Evolutionary conservation across 73 alveolate species (phyloP).

Genomic region (Effrenium voratum): DNA sequence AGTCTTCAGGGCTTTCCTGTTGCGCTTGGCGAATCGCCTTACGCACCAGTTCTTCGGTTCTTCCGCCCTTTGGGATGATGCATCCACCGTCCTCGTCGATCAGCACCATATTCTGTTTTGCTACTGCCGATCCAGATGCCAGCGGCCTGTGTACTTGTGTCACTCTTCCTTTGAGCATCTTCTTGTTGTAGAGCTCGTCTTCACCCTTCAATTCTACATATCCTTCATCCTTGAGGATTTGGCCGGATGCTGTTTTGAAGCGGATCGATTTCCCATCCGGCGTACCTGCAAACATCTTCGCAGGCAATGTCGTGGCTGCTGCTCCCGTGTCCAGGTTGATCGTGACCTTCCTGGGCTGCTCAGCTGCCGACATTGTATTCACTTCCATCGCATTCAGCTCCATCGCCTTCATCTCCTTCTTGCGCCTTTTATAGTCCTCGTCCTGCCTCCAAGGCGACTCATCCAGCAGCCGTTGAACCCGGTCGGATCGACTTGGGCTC

Average conservation of each 20-base stretch:
- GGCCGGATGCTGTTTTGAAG: constrained; percentile 58
- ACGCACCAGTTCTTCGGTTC: neutral
- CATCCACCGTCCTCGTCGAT: neutral
- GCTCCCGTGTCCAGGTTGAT: constrained; percentile 52
- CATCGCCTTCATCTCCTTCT: too few species aligned
- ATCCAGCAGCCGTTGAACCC: too few species aligned
- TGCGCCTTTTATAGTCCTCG: too few species aligned
- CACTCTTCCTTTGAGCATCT: neutral
- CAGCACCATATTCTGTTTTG: neutral
- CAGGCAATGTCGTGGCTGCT: constrained; percentile 4
- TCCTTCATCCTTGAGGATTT: neutral
- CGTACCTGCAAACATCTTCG: neutral
- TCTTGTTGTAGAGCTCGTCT: neutral
- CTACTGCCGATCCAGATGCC: neutral
- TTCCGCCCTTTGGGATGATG: neutral
- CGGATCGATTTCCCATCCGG: neutral
- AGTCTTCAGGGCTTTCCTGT: neutral
- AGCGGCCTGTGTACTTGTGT: constrained; percentile 3
- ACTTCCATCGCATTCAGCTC: too few species aligned
- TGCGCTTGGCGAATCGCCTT: neutral
- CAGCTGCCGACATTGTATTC: too few species aligned
- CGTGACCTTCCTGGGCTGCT: neutral
- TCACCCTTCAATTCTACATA: neutral
- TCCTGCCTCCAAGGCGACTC: too few species aligned
- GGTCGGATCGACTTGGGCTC: too few species aligned